Conservation (phyloP, 2,329 filamentous ascomycete genomes). For the Cryphonectria nitschkei region DNA sequence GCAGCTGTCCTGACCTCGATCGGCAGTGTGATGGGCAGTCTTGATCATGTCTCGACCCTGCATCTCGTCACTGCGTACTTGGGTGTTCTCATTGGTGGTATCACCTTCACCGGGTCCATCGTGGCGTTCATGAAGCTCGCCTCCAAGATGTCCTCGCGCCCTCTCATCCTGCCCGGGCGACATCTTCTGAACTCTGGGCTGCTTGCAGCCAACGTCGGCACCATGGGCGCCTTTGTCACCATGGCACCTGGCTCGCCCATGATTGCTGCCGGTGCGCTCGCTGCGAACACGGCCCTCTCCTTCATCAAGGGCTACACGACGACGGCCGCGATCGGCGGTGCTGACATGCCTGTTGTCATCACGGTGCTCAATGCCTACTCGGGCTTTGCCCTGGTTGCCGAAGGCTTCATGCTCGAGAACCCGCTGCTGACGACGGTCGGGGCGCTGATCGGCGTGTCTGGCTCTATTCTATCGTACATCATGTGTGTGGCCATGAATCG, state of each 20-base stretch:
- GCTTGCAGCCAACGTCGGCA: slow-evolving; percentile 75
- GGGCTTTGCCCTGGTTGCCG: slow-evolving; percentile 85
- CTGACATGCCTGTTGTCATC: slow-evolving; percentile 91
- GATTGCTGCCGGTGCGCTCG: slow-evolving; percentile 77
- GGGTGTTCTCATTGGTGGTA: slow-evolving; percentile 82
- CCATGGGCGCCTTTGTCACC: slow-evolving; percentile 81
- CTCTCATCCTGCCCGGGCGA: slow-evolving; percentile 71
- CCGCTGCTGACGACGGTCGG: slow-evolving; percentile 83
- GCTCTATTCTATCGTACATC: slow-evolving; percentile 86
- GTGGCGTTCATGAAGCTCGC: slow-evolving; percentile 88
- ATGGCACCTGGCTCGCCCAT: slow-evolving; percentile 79
- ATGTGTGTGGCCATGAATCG: slow-evolving; percentile 92
- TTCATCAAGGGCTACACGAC: slow-evolving; percentile 89
- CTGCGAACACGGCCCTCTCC: slow-evolving; percentile 75
- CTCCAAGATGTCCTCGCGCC: slow-evolving; percentile 79
- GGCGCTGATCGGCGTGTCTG: slow-evolving; percentile 84
- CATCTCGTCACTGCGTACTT: slow-evolving; percentile 87
- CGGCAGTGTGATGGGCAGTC: slow-evolving; percentile 78
- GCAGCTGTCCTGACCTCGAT: slow-evolving; percentile 88
- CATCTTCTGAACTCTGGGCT: slow-evolving; percentile 77
- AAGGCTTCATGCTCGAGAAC: slow-evolving; percentile 91
- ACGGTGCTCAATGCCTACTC: slow-evolving; percentile 91
- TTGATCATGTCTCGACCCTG: slow-evolving; percentile 72
- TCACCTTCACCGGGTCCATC: slow-evolving; percentile 89
- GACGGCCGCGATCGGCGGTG: slow-evolving; percentile 86